Evolutionary conservation across 2,329 filamentous ascomycete genomes (phyloP), one percentile per base, ranked within the genome.

Genomic region (Ramularia collo-cygni): DNA sequence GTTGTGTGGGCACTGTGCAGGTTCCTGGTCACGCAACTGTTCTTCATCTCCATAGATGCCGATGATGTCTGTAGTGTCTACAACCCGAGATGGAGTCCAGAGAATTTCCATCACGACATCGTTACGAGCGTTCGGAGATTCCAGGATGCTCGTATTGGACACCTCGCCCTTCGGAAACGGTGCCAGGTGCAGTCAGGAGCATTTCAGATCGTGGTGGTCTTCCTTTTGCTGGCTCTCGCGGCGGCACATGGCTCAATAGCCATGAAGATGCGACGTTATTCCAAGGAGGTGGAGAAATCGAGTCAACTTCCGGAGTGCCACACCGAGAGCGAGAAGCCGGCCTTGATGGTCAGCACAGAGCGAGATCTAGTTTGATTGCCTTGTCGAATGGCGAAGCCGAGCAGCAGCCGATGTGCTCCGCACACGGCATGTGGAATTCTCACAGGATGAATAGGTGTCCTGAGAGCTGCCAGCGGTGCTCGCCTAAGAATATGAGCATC

Each of bases 1-100:
- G 39, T 53, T 37, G 38, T 56, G 26, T 53, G 52, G 19, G 45
- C 52, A 8, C 35, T 48, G 17, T 48, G 45, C 38, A 44, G 52
- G 9, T 31, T 53, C 14, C 44, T 56, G 35, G 36, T 53, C 35
- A 37, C 52, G 6, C 43, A 53, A 34, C 43, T 54, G 32, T 52
- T 54, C 44, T 28, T 50, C 40, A 48, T 54, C 35, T 38, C 45
- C 9, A 50, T 56, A 44, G 42, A 42, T 37, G 48, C 47, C 33
- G 38, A 50, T 26, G 43, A 53, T 36, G 37, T 56, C 42, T 56
- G 53, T 41, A 35, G 33, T 21, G 41, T 42, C 18, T 46, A 48
- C 40, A 46, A 51, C 15, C 44, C 48, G 30, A 46, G 30, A 14
- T 50, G 46, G 47, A 47, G 37, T 31, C 40, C 44, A 5, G 41